Conservation (phyloP, 108 stramenopile species). For the Cylindrotheca fusiformis region DNA sequence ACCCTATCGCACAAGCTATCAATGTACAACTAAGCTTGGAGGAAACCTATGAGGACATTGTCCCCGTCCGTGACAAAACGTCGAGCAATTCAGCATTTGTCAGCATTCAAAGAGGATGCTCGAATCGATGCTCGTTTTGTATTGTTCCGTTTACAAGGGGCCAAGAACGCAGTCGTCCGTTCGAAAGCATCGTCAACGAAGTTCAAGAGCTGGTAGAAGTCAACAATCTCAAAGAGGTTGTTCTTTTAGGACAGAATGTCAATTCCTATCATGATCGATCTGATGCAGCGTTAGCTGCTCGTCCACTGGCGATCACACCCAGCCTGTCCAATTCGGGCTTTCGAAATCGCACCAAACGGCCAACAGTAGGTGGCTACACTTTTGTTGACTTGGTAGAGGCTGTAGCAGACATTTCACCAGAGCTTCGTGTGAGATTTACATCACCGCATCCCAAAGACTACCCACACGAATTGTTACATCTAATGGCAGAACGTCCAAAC, state of each 20-base stretch:
- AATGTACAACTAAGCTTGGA: slow-evolving; percentile 91
- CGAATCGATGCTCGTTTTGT: slow-evolving; percentile 86
- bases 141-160: slow-evolving; percentile 98
- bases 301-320: slow-evolving; percentile 20
- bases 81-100: slow-evolving; percentile 81
- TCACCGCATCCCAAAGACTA: slow-evolving; percentile 99
- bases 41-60: slow-evolving; percentile 97
- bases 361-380: slow-evolving; percentile 76
- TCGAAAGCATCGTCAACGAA: slow-evolving; percentile 88
- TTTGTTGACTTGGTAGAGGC: slow-evolving; percentile 94
- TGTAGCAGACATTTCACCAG: slow-evolving; percentile 82
- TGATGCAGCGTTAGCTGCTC: slow-evolving; percentile 34
- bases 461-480: slow-evolving; percentile 77
- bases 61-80: slow-evolving; percentile 77
- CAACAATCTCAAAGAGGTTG: slow-evolving; percentile 89
- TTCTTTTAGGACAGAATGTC: slow-evolving; percentile 97
- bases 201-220: slow-evolving; percentile 61
- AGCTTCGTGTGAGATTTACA: slow-evolving; percentile 95
- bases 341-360: slow-evolving; percentile 65
- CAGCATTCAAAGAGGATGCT: slow-evolving; percentile 96
- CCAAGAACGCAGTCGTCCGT: slow-evolving; percentile 89
- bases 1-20: slow-evolving; percentile 32
- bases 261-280: slow-evolving; percentile 95
- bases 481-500: slow-evolving; percentile 92
- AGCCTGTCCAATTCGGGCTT: slow-evolving; percentile 86